Evolutionary conservation across 495 filamentous ascomycete genomes (phyloP).

Genomic region (Lophiostoma macrostomum): DNA sequence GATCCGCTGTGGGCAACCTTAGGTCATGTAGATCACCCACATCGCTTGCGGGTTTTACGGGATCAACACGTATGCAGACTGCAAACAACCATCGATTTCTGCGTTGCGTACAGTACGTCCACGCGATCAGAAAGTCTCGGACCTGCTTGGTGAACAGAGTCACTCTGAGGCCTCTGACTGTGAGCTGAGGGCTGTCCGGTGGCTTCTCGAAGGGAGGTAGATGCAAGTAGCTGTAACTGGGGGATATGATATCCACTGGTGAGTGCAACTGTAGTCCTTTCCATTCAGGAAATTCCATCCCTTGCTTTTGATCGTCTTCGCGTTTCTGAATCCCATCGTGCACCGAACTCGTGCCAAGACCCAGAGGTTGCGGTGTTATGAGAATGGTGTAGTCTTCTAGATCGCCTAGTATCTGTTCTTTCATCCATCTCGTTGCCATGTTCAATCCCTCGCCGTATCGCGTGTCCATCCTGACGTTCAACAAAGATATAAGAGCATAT

Average conservation of each 20-base stretch:
- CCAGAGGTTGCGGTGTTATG: neutral
- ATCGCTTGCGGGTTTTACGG: too few relatives aligned
- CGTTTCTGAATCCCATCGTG: neutral
- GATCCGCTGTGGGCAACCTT: too few relatives aligned
- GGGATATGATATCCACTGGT: neutral
- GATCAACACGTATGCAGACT: neutral
- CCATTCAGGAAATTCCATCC: neutral
- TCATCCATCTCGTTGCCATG: neutral
- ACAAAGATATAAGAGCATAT: neutral
- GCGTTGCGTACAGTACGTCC: neutral
- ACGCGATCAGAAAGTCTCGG: neutral
- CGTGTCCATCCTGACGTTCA: neutral
- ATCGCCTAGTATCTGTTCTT: neutral
- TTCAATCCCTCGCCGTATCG: neutral
- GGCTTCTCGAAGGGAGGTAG: neutral
- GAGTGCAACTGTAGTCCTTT: neutral
- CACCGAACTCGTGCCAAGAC: neutral
- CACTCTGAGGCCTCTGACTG: neutral
- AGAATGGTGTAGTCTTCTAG: neutral
- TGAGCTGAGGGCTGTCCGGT: slow-evolving; percentile 1
- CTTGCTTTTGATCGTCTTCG: neutral
- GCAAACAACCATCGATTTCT: neutral
- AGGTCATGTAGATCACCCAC: too few relatives aligned
- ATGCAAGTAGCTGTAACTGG: neutral
- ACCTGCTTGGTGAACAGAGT: neutral